Percentiles rank a stretch among this genome's conserved stretches.
phyloP scores from a whole-genome alignment of 2,329 filamentous ascomycete genomes.

The Fusarium gaditjirri region DNA sequence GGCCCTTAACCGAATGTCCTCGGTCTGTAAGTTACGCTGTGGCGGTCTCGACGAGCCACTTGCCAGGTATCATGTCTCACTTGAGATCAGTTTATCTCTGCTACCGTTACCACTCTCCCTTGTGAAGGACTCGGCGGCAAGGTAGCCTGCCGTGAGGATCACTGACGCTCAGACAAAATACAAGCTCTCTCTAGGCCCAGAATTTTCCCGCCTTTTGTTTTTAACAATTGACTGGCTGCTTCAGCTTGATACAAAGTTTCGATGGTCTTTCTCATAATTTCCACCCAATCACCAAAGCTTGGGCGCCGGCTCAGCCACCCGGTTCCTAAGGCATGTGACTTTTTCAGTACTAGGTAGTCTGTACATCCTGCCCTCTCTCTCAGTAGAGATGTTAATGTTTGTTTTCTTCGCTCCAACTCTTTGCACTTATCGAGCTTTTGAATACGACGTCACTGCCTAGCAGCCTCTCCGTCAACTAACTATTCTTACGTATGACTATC shows the following conservation, averaged over 20 bases:
- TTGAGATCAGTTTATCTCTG: slow-evolving; percentile 29
- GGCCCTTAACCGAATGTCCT: slow-evolving; percentile 34
- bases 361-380: neutral
- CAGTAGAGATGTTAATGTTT: slow-evolving; percentile 15
- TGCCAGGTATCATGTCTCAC: slow-evolving; percentile 43
- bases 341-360: neutral
- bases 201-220: slow-evolving; percentile 27
- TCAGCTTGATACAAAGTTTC: slow-evolving; percentile 35
- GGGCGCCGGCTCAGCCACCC: slow-evolving; percentile 39
- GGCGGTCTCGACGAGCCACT: slow-evolving; percentile 43
- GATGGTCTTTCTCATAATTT: slow-evolving; percentile 22
- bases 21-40: slow-evolving; percentile 40
- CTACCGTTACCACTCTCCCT: slow-evolving; percentile 34
- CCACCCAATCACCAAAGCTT: slow-evolving; percentile 28
- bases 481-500: slow-evolving; percentile 20
- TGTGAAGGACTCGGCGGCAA: slow-evolving; percentile 34
- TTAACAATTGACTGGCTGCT: slow-evolving; percentile 24
- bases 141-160: slow-evolving; percentile 21
- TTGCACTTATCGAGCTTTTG: slow-evolving; percentile 19
- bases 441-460: slow-evolving; percentile 15
- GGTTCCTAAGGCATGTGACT: slow-evolving; percentile 31
- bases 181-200: slow-evolving; percentile 20
- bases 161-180: slow-evolving; percentile 16
- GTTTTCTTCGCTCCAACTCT: slow-evolving; percentile 17
- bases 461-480: slow-evolving; percentile 35